Conservation (phyloP, 2,329 filamentous ascomycete species). For the Beauveria sp. region DNA sequence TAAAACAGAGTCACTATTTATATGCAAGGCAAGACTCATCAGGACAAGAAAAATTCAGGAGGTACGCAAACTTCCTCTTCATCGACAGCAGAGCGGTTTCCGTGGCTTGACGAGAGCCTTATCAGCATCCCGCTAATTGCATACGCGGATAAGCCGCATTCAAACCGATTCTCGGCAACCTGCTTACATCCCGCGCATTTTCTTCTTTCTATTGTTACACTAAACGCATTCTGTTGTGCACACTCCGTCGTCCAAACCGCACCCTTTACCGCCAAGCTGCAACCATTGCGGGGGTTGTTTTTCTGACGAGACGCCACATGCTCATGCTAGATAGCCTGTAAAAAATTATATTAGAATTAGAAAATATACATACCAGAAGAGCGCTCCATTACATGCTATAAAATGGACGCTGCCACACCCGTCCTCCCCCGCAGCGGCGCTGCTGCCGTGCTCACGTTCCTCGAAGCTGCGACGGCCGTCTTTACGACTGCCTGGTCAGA, state of each 20-base stretch:
- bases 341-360: background rate
- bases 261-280: background rate
- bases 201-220: background rate
- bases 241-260: background rate
- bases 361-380: background rate
- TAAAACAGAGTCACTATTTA: too few relatives aligned
- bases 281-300: background rate
- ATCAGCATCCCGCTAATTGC: constrained; percentile 1
- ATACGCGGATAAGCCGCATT: background rate
- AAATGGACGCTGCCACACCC: constrained; percentile 21
- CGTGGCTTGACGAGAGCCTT: background rate
- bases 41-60: background rate
- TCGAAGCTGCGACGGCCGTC: constrained; percentile 14
- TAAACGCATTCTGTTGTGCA: background rate
- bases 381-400: constrained; percentile 24
- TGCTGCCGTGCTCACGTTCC: constrained; percentile 15
- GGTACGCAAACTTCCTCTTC: background rate
- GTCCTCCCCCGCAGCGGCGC: background rate
- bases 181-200: background rate
- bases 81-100: background rate
- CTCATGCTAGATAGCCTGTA: background rate
- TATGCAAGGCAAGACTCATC: too few relatives aligned
- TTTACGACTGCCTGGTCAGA: constrained; percentile 9
- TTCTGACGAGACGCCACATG: background rate
- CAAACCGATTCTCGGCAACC: background rate